Conservation (phyloP, 2,329 filamentous ascomycete genomes). For the Aspergillus udagawae region DNA sequence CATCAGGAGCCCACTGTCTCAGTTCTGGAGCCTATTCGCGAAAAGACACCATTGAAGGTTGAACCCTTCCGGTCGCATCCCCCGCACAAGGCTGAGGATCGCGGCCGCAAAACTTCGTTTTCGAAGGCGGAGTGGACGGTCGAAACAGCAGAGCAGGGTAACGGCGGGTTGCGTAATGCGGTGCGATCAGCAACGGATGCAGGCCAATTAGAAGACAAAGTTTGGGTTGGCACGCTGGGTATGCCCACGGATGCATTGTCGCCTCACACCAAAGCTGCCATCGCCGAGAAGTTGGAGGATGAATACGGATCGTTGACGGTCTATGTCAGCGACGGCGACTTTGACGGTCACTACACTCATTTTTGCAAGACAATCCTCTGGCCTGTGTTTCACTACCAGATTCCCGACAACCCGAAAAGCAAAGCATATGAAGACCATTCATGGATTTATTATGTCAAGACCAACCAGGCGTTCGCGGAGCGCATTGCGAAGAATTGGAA, state of each 20-base stretch:
- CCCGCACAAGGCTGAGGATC: constrained; percentile 22
- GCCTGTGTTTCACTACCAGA: constrained; percentile 98
- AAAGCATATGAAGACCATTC: constrained; percentile 97
- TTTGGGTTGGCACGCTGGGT: constrained; percentile 88
- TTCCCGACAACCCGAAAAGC: constrained; percentile 95
- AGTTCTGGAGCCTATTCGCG: constrained; percentile 16
- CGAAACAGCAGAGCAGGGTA: constrained; percentile 82
- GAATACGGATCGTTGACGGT: constrained; percentile 81
- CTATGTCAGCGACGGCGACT: constrained; percentile 84
- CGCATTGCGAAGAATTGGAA: constrained; percentile 90
- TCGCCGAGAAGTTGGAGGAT: constrained; percentile 73
- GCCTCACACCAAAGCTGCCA: constrained; percentile 72
- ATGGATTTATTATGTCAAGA: constrained; percentile 87
- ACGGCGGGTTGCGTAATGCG: constrained; percentile 86
- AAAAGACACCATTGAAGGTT: constrained; percentile 15
- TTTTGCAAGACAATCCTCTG: constrained; percentile 97
- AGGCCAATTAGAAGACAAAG: constrained; percentile 67
- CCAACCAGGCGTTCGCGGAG: constrained; percentile 91
- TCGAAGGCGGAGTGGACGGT: constrained; percentile 78
- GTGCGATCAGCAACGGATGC: constrained; percentile 71
- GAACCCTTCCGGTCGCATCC: constrained; percentile 9
- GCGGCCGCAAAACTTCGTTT: constrained; percentile 64
- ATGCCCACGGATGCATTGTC: constrained; percentile 88
- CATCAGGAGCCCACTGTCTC: constrained; percentile 47
- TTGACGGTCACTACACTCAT: constrained; percentile 90